These are phyloP conservation scores for Ophiosphaerella herpotricha DNA, from an alignment of 2,329 filamentous ascomycete genomes.

Conservation along the genomic window DNA sequence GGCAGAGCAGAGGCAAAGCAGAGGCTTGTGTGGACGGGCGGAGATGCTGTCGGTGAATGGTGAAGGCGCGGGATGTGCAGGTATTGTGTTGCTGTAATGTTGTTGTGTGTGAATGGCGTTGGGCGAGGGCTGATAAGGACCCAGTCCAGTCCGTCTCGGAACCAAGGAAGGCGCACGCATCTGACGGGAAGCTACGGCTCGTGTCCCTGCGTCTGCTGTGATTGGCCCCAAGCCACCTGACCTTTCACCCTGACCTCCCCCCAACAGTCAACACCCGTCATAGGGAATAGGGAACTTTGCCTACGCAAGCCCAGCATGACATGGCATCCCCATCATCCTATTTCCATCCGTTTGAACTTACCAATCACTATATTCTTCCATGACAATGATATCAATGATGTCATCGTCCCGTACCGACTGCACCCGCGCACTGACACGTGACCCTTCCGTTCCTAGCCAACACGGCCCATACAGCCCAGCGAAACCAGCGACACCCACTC, in stretches of 20 bases:
- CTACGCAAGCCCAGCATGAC: constrained; percentile 3
- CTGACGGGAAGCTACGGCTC: constrained; percentile 25
- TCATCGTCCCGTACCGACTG: too few relatives aligned
- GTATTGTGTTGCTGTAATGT: too few relatives aligned
- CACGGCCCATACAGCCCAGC: constrained; percentile 4
- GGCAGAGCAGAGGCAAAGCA: too few relatives aligned
- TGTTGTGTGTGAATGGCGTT: constrained; percentile 3
- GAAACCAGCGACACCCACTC: constrained; percentile 11
- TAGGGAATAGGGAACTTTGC: not conserved
- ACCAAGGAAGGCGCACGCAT: constrained; percentile 26
- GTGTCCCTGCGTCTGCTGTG: constrained; percentile 11
- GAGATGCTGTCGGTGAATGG: too few relatives aligned
- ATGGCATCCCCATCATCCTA: not conserved
- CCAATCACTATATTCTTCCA: not conserved
- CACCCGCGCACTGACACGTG: not conserved
- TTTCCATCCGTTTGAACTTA: not conserved
- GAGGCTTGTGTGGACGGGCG: too few relatives aligned
- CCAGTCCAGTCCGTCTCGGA: constrained; percentile 11
- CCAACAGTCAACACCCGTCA: not conserved
- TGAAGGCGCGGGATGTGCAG: too few relatives aligned
- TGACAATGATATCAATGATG: not conserved
- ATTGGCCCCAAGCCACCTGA: constrained; percentile 23
- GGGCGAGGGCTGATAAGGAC: constrained; percentile 18
- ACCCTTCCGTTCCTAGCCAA: constrained; percentile 36
- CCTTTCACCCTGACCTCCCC: not conserved